Percentiles rank a stretch among this genome's conserved stretches.
phyloP scores from a whole-genome alignment of 2,329 filamentous ascomycete genomes.

The Chalaropsis ovoidea region DNA sequence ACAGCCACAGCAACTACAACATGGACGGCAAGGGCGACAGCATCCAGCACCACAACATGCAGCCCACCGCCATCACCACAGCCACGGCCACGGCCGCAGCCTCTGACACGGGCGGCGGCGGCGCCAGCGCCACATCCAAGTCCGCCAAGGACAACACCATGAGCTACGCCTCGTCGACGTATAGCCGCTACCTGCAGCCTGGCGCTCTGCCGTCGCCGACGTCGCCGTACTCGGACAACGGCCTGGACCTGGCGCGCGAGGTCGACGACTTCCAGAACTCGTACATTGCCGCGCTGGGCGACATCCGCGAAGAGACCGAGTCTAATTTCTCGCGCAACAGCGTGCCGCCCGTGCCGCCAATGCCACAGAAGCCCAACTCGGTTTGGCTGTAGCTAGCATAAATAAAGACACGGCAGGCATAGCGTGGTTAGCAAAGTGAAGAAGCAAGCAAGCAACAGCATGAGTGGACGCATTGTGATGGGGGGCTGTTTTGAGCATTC shows the following conservation, averaged over 20 bases:
- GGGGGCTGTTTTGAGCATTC: not conserved
- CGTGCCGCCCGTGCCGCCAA: slow-evolving; percentile 16
- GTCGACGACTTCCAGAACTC: slow-evolving; percentile 40
- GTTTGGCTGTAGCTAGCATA: slow-evolving; percentile 24
- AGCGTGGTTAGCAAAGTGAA: too few relatives aligned
- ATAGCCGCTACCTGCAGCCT: slow-evolving; percentile 23
- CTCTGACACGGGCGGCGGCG: too few relatives aligned
- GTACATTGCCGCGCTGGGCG: slow-evolving; percentile 36
- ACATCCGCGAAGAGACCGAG: slow-evolving; percentile 31
- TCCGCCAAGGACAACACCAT: slow-evolving; percentile 22
- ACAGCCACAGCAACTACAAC: not conserved
- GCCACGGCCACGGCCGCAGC: slow-evolving; percentile 20
- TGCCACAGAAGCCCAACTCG: slow-evolving; percentile 18
- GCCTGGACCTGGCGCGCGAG: slow-evolving; percentile 35
- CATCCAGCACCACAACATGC: not conserved
- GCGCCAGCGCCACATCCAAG: too few relatives aligned
- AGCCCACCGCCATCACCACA: slow-evolving; percentile 23
- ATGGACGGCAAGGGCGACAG: not conserved
- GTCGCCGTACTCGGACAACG: slow-evolving; percentile 28
- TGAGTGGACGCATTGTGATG: not conserved
- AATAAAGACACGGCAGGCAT: too few relatives aligned
- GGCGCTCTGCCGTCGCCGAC: slow-evolving; percentile 23
- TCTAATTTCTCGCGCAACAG: slow-evolving; percentile 16
- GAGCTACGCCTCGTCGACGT: slow-evolving; percentile 24
- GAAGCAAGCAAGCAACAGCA: too few relatives aligned